Evolutionary conservation across 2,329 filamentous ascomycete species (phyloP), one percentile per base, ranked within the genome.

Genomic region (Calonectria hawksworthii): DNA sequence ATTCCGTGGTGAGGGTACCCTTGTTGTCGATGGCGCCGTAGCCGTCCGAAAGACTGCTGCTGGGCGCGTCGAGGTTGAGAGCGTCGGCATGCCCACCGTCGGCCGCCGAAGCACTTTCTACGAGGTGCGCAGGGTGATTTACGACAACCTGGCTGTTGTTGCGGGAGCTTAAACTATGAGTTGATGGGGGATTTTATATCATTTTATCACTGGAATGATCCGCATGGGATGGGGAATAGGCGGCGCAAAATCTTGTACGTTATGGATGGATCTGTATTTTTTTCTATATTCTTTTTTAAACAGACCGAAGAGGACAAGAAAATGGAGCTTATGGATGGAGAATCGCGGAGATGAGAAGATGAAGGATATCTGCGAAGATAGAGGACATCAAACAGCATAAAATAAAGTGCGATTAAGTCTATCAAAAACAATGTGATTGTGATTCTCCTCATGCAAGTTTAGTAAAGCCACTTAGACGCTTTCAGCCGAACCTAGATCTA

Each of bases 71-170:
- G 96, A 98, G 85, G 92, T 98, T 23, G 96, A 98, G 86, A 94
- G 93, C 74, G 92, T 94, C 7, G 94, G 92, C 0, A 68, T 86
- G 77, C 84, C 83, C 30, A 81, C 79, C 1, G 79, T 78, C 9
- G 82, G 82, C n/a, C 78, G 82, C 74, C 79, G 89, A 66, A 92
- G 92, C 73, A 96, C 94, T 44, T 98, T 98, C 82, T 95, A 95
- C 82, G 94, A 94, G 68, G 96, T 99, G 13, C 95, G 95, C 86
- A 93, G 89, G 85, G 96, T 95, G 85, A 98, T 99, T 77, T 99
- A 99, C 84, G 95, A 98, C 79, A 96, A 95, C 11, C 86, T 99
- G 83, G 97, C 97, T 41, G 95, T 99, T 74, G 96, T 99, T 78
- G 94, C 94, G 21, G 95, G 94, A 59, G 91, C 90, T 64, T 95